Evolutionary conservation across 331 rosid species (phyloP).

Genomic region (Rosa hybrid): DNA sequence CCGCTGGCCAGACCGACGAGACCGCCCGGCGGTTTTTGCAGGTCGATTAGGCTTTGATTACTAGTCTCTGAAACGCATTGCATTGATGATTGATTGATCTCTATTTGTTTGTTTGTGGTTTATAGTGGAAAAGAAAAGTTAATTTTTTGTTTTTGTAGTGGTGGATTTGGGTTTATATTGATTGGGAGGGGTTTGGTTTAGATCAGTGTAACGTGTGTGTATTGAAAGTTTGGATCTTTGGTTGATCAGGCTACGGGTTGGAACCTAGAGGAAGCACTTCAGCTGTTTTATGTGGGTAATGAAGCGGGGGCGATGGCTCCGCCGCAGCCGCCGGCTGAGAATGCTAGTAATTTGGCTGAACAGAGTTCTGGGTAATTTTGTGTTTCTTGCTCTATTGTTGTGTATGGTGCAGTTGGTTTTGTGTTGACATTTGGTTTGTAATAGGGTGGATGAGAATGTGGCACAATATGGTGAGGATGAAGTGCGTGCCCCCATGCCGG

Average conservation of each 20-base stretch:
- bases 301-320: slow-evolving; percentile 48
- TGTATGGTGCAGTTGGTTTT: background rate
- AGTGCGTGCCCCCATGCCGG: slow-evolving; percentile 95
- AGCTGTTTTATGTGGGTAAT: slow-evolving; percentile 73
- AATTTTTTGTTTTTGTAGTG: background rate
- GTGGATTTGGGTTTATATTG: background rate
- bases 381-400: background rate
- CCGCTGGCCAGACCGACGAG: slow-evolving; percentile 84
- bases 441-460: slow-evolving; percentile 40
- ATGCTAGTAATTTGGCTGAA: slow-evolving; percentile 41
- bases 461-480: slow-evolving; percentile 56
- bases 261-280: slow-evolving; percentile 96
- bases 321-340: slow-evolving; percentile 48
- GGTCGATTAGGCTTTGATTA: slow-evolving; percentile 39
- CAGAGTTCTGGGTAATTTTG: slow-evolving; percentile 41
- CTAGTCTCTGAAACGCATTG: background rate
- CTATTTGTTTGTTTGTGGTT: background rate
- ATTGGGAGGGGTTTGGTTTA: background rate
- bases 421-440: slow-evolving; percentile 17
- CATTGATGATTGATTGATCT: slow-evolving; percentile 1
- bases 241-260: slow-evolving; percentile 83
- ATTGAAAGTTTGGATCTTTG: slow-evolving; percentile 8
- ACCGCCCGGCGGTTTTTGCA: slow-evolving; percentile 83
- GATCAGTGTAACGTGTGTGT: background rate
- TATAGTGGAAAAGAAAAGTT: background rate